Evolutionary conservation across 2,329 filamentous ascomycete genomes (phyloP), one percentile per base, ranked within the genome.

Genomic region (Teratosphaeria destructans): DNA sequence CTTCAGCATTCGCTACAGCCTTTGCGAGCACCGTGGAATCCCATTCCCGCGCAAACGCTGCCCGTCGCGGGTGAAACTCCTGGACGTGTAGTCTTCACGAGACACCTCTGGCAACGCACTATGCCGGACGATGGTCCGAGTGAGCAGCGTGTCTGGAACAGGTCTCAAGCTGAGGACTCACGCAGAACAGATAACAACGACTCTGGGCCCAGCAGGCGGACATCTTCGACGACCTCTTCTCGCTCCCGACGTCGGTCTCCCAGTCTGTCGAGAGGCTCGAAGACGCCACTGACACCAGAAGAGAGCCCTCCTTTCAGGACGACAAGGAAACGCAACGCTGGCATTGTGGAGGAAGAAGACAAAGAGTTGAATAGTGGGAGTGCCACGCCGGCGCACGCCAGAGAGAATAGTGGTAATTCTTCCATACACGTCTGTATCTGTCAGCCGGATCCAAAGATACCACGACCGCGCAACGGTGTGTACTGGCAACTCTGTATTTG

Each of bases 401-500:
- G 66, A 54, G 65, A 64, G 34, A 69, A 62, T 23, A 72, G 73
- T 16, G 75, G 71, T 60, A 77, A 79, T 37, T 74, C 74, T 29
- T 72, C 71, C 55, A 71, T 74, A 32, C 79, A 84, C 64, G 82
- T 87, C 63, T 88, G 85, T 74, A 80, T 88, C 66, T 88, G 85
- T 72, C 85, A 86, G 67, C 84, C 85, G 47, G 85, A 87, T 68
- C 85, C 85, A 27, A 88, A 88, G 72, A 87, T 88, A 62, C 85
- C 85, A 60, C 78, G 85, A 67, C 85, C 85, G 65, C 81, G 85
- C 73, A 89, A 89, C 78, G 84, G 85, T 87, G 75, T 75, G 84
- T 78, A 32, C 23, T 52, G 54, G 23, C 35, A 56, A 2, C 8
- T 19, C 19, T 39, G 12, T 53, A 26, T 5, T 53, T 23, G 11